Base-by-base conservation (phyloP, 179 eudicot species). In the Camellia oleifera region DNA sequence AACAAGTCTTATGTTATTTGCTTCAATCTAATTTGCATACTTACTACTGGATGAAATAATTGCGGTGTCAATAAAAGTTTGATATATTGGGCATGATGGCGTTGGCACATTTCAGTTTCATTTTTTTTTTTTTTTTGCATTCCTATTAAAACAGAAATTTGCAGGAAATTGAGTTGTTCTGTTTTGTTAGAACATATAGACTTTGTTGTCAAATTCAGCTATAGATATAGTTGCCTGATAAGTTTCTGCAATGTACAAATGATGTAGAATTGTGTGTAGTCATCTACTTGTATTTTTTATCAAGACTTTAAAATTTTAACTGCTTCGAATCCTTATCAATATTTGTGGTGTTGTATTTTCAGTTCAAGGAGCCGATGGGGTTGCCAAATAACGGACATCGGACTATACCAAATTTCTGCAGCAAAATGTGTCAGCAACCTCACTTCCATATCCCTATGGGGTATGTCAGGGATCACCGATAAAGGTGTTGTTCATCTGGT, bases 291-390 rank as follows among this genome's bases (percentile, higher is more conserved):
- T 32, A 32, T 32, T 32, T 32, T 32, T 32, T 32, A 32, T 32
- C 32, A 32, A 32, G 32, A 32, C 32, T 32, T 32, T 32, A 32
- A 32, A 32, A n/a, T n/a, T 61, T 15, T 5, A 32, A 32, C 7
- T 4, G 26, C n/a, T 0, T 12, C 54, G 69, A 60, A 42, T 32
- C 77, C 69, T 62, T 69, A 1, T 32, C 40, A 32, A 32, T 68
- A 9, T 52, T 48, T 60, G 54, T 63, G n/a, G 0, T 57, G 7
- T 9, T 4, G 65, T 58, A 9, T n/a, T 42, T 86, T 78, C 91
- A 95, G 99, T 80, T 92, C 99, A 45, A 92, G 93, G 89, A 94
- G 98, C 84, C 84, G 97, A 20, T 94, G 98, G 99, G 99, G 95
- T 32, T 95, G 98, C 84, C 98, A 92, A 82, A 92, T 95, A 78